phyloP scores from a whole-genome alignment of 2,329 filamentous ascomycete species.

The Phaeosphaeria sp. region DNA sequence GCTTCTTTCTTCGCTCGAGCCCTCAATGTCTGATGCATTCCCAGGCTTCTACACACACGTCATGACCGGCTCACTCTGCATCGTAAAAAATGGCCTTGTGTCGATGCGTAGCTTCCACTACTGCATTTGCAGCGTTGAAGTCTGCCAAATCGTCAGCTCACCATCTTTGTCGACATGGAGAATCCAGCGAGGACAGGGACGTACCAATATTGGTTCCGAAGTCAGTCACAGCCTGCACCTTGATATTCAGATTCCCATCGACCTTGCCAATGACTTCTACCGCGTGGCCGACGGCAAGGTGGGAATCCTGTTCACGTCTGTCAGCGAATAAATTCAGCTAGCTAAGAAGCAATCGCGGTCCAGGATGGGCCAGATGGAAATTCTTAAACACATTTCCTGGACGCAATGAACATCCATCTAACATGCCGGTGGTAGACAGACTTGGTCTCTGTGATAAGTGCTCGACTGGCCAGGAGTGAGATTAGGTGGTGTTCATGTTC shows the following conservation, averaged over 20 bases:
- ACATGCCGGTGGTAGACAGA: too few species aligned
- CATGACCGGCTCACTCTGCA: slow-evolving; percentile 27
- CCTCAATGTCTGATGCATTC: too few species aligned
- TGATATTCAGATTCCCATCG: slow-evolving; percentile 73
- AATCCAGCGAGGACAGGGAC: slow-evolving; percentile 39
- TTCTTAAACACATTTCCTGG: too few species aligned
- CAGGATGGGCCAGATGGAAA: too few species aligned
- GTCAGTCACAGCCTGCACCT: slow-evolving; percentile 72
- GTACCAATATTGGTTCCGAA: slow-evolving; percentile 73
- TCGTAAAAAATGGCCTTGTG: slow-evolving; percentile 82
- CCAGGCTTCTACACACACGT: background rate
- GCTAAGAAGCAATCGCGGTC: too few species aligned
- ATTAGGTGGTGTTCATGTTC: too few species aligned
- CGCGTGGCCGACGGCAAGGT: slow-evolving; percentile 72
- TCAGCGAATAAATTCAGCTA: too few species aligned
- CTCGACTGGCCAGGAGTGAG: too few species aligned
- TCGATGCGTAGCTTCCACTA: slow-evolving; percentile 85
- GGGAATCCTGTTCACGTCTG: too few species aligned
- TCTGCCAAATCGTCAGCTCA: slow-evolving; percentile 59
- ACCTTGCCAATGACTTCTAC: slow-evolving; percentile 84
- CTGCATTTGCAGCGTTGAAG: slow-evolving; percentile 74
- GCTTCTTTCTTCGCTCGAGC: background rate
- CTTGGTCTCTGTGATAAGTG: too few species aligned
- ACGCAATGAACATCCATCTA: too few species aligned
- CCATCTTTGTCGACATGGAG: background rate